phyloP scores from a whole-genome alignment of 371 early-diverging fungal species.

The Saksenaea oblongispora region DNA sequence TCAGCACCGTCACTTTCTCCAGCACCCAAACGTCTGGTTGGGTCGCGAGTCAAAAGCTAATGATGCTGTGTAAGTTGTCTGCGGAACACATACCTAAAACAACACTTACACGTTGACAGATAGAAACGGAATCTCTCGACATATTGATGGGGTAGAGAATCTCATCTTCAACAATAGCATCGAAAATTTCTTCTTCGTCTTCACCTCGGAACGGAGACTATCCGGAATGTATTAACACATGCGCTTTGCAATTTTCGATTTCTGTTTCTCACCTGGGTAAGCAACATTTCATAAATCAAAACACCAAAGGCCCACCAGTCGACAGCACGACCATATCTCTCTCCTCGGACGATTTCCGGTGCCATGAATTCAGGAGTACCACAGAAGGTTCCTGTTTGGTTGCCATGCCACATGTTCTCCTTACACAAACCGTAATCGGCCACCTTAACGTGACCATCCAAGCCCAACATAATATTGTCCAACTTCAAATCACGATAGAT shows the following conservation, averaged over 20 bases:
- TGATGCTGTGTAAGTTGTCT: background rate
- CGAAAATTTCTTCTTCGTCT: constrained; percentile 94
- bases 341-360: constrained; percentile 94
- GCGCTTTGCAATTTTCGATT: background rate
- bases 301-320: constrained; percentile 99
- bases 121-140: constrained; percentile 84
- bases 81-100: background rate
- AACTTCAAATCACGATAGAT: constrained; percentile 98
- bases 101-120: constrained; percentile 70
- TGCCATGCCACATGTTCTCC: constrained; percentile 86
- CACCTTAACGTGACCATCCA: constrained; percentile 97
- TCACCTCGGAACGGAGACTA: constrained; percentile 91
- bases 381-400: constrained; percentile 90
- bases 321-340: constrained; percentile 89
- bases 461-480: constrained; percentile 94
- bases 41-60: constrained; percentile 87
- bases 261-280: constrained; percentile 60
- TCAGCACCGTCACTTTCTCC: constrained; percentile 83
- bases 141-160: constrained; percentile 89
- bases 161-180: constrained; percentile 91
- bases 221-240: background rate
- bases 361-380: constrained; percentile 99
- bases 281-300: constrained; percentile 96
- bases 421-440: constrained; percentile 99
- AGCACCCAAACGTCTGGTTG: constrained; percentile 81